Conservation (phyloP, 73 alveolate species). For the Breviolum minutum region DNA sequence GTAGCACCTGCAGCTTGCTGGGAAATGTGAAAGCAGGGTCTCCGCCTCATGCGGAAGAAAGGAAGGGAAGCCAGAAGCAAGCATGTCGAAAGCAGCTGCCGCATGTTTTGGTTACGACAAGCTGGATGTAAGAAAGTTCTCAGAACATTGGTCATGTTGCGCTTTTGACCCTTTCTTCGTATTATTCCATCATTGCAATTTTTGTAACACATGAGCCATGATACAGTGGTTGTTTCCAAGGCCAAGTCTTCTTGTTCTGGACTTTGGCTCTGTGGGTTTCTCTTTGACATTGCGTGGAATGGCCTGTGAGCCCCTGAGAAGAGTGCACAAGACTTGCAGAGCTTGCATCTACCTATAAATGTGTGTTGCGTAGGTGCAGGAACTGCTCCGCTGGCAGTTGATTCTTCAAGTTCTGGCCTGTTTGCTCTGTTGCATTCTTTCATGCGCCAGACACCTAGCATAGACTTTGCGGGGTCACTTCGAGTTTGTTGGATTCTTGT, state of each 20-base stretch:
- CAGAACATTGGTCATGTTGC: background rate
- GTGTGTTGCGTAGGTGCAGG: background rate
- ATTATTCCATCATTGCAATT: background rate
- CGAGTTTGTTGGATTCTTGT: too few relatives aligned
- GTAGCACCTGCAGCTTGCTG: background rate
- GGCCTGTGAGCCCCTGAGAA: background rate
- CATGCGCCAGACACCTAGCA: background rate
- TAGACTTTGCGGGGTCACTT: background rate
- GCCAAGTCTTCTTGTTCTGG: background rate
- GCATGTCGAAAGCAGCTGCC: background rate
- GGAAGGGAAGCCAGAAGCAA: background rate
- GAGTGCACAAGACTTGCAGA: background rate
- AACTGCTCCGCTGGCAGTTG: background rate
- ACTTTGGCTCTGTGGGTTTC: slow-evolving; percentile 2
- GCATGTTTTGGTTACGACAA: background rate
- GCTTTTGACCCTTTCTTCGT: background rate
- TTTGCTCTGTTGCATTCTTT: background rate
- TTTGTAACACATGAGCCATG: background rate
- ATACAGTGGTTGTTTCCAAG: background rate
- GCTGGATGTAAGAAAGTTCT: background rate
- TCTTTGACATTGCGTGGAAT: background rate
- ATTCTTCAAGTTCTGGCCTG: background rate
- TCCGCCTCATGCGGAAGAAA: background rate
- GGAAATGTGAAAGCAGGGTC: slow-evolving; percentile 28
- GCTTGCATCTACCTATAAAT: too few relatives aligned